A percentile compares a stretch with the other conserved stretches of the same genome.
Conservation (phyloP, 352 stramenopile species). For the Achlya hypogyna region DNA sequence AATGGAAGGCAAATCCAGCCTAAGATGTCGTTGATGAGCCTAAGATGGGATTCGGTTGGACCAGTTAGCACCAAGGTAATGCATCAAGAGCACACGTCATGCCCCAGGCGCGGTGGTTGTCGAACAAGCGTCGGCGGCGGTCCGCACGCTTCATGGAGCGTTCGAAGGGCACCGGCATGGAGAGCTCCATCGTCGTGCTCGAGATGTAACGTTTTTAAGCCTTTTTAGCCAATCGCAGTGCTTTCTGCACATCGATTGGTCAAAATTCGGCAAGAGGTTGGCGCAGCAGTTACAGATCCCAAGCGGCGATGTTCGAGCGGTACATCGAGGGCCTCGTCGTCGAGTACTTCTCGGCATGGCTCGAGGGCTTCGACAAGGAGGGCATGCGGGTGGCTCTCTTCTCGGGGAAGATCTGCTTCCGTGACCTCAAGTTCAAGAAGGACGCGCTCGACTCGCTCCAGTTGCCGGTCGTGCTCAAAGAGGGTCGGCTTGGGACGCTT, state of each 20-base stretch:
- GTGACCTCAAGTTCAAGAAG: slow-evolving; percentile 60
- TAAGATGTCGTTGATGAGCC: too few relatives aligned
- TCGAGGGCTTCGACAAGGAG: slow-evolving; percentile 75
- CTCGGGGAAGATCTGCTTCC: slow-evolving; percentile 72
- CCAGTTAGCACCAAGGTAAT: too few relatives aligned
- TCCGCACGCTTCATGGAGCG: too few relatives aligned
- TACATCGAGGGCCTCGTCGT: slow-evolving; percentile 75
- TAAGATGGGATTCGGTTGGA: too few relatives aligned
- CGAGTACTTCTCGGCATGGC: slow-evolving; percentile 81
- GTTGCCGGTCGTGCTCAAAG: slow-evolving; percentile 65
- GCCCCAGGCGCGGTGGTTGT: too few relatives aligned
- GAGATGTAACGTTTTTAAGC: too few relatives aligned
- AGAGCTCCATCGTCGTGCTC: too few relatives aligned
- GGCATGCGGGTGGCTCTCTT: slow-evolving; percentile 84
- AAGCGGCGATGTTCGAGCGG: slow-evolving; percentile 76
- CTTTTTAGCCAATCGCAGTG: background rate
- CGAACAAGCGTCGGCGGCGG: too few relatives aligned
- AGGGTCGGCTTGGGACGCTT: slow-evolving; percentile 50
- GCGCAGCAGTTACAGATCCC: background rate
- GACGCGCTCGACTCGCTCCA: slow-evolving; percentile 69
- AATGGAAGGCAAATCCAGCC: too few relatives aligned
- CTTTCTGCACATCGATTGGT: background rate
- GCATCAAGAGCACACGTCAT: too few relatives aligned
- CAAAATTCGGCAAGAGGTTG: background rate
- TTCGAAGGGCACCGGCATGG: too few relatives aligned